Evolutionary conservation across 1,284 basidiomycete species (phyloP), one percentile per base, ranked within the genome.

Genomic region (Neotropicomus parvogracilis): DNA sequence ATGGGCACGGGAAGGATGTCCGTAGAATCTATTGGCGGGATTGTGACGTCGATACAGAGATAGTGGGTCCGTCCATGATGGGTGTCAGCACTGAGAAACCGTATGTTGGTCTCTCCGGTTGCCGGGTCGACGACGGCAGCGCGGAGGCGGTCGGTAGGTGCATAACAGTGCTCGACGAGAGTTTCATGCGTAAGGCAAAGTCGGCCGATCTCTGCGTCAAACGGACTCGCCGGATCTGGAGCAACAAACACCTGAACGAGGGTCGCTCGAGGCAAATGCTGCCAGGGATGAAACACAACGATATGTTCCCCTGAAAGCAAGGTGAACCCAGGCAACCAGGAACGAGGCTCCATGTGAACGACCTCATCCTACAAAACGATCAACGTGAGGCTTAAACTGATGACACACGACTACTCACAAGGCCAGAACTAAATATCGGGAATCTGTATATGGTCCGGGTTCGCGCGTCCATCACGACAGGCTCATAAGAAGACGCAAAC

Each of bases 171-270:
- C 3, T 50, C 42, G 17, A 34, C 38, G 4, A 59, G 46, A 19
- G 36, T 34, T 37, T 63, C 58, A 16, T 59, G 58, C 4, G 59
- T 50, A n/a, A 59, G 58, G 10, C 21, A 45, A 36, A 61, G 56
- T 26, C 38, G 48, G 14, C 16, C 26, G 14, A 13, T 28, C 13
- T 45, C 34, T 9, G 17, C 12, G 13, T 38, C 17, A n/a, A 40
- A 24, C 12, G 4, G 28, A 11, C 34, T 11, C 11, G 6, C 26
- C 32, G 40, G 8, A 16, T 55, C 31, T 6, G 50, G 60, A 11
- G 14, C 24, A 20, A 50, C 32, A 21, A 63, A 62, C 28, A 38
- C 54, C 10, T 59, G 60, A 14, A 63, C 44, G 26, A 60, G 54
- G 13, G 53, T 51, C 32, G 28, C 40, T 1, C 40, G 48, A 35